phyloP scores from a whole-genome alignment of 164 flowering plant genomes.

The Macadamia tetraphylla region DNA sequence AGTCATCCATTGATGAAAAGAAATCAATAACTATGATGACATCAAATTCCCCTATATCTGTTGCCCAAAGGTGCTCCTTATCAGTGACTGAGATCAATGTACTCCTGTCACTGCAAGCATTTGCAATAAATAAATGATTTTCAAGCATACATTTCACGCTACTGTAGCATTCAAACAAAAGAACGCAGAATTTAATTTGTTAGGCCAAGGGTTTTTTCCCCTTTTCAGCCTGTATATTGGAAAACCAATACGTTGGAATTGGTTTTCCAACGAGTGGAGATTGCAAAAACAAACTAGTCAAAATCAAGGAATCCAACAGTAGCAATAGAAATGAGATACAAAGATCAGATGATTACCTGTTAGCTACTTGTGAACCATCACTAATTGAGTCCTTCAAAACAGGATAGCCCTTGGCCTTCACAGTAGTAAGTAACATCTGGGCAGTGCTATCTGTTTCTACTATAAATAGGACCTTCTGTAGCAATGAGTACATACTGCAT shows the following conservation, averaged over 20 bases:
- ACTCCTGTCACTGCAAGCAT: conserved; percentile 15
- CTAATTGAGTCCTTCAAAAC: conserved; percentile 8
- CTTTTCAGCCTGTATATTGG: background rate
- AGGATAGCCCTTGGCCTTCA: conserved; percentile 24
- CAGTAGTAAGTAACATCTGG: conserved; percentile 10
- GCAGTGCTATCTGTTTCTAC: conserved; percentile 17
- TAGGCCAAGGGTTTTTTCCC: background rate
- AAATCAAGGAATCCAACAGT: too few relatives aligned
- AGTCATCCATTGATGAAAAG: conserved; percentile 20
- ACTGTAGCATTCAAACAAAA: background rate
- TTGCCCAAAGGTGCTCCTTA: conserved; percentile 13
- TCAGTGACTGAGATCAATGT: conserved; percentile 21
- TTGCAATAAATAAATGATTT: background rate
- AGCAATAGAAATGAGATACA: too few relatives aligned
- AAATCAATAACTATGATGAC: conserved; percentile 25
- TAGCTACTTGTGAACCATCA: conserved; percentile 4
- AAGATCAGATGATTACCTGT: conserved; percentile 16
- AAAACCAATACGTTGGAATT: background rate
- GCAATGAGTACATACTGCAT: background rate
- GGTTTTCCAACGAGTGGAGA: too few relatives aligned
- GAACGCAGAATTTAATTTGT: background rate
- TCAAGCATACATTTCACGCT: background rate
- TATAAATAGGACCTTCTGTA: conserved; percentile 27
- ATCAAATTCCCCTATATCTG: conserved; percentile 28
- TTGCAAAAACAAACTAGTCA: background rate